phyloP scores from a whole-genome alignment of 306 rosid genomes.

The Glycine latifolia region DNA sequence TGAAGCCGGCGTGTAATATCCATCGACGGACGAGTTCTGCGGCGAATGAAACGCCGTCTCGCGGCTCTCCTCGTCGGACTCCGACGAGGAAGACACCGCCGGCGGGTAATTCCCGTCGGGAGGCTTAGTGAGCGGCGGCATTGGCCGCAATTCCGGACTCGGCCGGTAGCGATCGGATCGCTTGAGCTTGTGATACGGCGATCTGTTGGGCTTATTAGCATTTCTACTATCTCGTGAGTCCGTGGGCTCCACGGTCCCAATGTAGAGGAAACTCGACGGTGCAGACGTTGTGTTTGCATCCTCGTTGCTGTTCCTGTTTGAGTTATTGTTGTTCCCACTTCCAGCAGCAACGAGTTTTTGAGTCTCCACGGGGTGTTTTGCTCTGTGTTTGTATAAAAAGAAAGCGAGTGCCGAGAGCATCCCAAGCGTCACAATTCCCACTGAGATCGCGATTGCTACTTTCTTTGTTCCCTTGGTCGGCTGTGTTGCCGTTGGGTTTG shows the following conservation, averaged over 20 bases:
- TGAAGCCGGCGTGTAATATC: conserved; percentile 73
- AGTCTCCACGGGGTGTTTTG: conserved; percentile 66
- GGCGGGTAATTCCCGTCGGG: conserved; percentile 59
- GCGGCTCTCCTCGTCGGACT: conserved; percentile 68
- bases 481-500: conserved; percentile 73
- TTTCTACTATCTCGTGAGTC: conserved; percentile 2
- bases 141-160: conserved; percentile 93
- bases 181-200: conserved; percentile 80
- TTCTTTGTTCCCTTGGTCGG: conserved; percentile 77
- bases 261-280: conserved; percentile 80
- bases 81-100: conserved; percentile 47
- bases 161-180: conserved; percentile 90
- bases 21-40: conserved; percentile 68
- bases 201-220: conserved; percentile 48
- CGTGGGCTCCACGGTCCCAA: conserved; percentile 84
- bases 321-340: not conserved
- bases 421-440: conserved; percentile 88
- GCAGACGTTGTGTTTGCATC: conserved; percentile 49
- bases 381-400: conserved; percentile 84
- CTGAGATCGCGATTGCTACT: conserved; percentile 85
- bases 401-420: conserved; percentile 93
- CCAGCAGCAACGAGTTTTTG: conserved; percentile 64
- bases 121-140: conserved; percentile 73
- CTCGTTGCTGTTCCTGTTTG: conserved; percentile 36
- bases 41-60: conserved; percentile 83